These are phyloP conservation scores for Halteria grandinella DNA, from an alignment of 73 alveolate species.

Conservation along the genomic window DNA sequence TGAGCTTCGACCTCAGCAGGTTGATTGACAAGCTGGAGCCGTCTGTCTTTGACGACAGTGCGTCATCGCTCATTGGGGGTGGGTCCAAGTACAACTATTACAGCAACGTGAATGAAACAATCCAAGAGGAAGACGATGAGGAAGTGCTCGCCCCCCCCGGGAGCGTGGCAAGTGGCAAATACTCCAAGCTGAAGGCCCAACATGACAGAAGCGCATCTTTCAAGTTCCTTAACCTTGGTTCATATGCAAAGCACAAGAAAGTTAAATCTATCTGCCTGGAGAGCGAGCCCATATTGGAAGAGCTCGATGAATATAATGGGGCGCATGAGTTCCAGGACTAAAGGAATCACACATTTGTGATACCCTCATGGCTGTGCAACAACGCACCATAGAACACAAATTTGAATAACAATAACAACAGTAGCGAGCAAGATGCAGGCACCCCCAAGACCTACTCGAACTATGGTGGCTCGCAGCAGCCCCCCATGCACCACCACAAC, in stretches of 20 bases:
- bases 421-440: too few relatives aligned
- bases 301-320: slow-evolving; percentile 14
- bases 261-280: slow-evolving; percentile 31
- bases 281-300: slow-evolving; percentile 15
- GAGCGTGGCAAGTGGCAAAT: background rate
- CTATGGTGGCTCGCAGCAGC: too few relatives aligned
- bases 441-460: too few relatives aligned
- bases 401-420: background rate
- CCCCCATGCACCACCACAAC: too few relatives aligned
- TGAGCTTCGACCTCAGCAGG: slow-evolving; percentile 7
- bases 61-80: background rate
- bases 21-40: slow-evolving; percentile 25
- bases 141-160: slow-evolving; percentile 5
- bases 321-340: slow-evolving; percentile 15
- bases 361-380: background rate
- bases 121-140: slow-evolving; percentile 33
- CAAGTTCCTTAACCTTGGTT: background rate
- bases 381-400: background rate
- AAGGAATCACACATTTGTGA: slow-evolving; percentile 14
- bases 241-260: slow-evolving; percentile 23
- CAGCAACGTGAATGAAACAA: slow-evolving; percentile 5
- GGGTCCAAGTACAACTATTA: background rate
- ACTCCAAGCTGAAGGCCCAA: slow-evolving; percentile 3
- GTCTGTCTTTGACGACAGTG: background rate
- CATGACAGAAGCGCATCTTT: slow-evolving; percentile 7